Evolutionary conservation across 2,329 filamentous ascomycete genomes (phyloP).

Genomic region (Thelonectria olida): DNA sequence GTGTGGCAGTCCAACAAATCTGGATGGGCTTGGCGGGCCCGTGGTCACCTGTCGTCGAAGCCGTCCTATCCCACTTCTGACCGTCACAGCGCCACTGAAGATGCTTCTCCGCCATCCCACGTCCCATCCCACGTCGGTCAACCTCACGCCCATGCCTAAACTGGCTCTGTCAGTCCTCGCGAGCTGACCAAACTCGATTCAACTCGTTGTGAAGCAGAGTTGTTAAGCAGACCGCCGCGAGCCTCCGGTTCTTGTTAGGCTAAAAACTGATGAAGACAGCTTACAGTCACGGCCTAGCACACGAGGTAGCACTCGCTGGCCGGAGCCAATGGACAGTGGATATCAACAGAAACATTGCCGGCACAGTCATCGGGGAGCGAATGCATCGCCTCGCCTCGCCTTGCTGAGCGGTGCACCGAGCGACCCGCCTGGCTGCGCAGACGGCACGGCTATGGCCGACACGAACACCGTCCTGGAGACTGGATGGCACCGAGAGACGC

Average conservation of each 20-base stretch:
- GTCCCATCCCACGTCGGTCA: conserved; percentile 22
- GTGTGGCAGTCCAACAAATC: conserved; percentile 22
- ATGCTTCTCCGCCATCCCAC: conserved; percentile 21
- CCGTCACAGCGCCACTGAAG: conserved; percentile 6
- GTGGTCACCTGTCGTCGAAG: conserved; percentile 31
- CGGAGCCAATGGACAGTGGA: background rate
- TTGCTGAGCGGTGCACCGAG: conserved; percentile 10
- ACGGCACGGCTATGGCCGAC: conserved; percentile 24
- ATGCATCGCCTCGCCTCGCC: conserved; percentile 7
- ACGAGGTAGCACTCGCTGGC: background rate
- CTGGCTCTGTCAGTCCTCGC: conserved; percentile 1
- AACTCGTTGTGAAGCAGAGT: too few species aligned
- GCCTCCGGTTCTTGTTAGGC: background rate
- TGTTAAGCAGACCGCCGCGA: conserved; percentile 18
- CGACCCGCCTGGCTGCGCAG: conserved; percentile 14
- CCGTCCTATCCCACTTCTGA: conserved; percentile 21
- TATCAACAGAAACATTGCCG: conserved; percentile 7
- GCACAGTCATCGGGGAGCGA: conserved; percentile 11
- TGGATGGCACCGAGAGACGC: conserved; percentile 12
- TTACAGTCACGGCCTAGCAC: background rate
- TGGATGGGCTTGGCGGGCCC: conserved; percentile 31
- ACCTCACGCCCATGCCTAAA: conserved; percentile 13
- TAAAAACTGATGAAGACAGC: background rate
- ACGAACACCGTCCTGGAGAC: conserved; percentile 13
- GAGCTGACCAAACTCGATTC: conserved; percentile 10